Evolutionary conservation across 768 basidiomycete species (phyloP).

Genomic region (Tricholoma saponaceum): DNA sequence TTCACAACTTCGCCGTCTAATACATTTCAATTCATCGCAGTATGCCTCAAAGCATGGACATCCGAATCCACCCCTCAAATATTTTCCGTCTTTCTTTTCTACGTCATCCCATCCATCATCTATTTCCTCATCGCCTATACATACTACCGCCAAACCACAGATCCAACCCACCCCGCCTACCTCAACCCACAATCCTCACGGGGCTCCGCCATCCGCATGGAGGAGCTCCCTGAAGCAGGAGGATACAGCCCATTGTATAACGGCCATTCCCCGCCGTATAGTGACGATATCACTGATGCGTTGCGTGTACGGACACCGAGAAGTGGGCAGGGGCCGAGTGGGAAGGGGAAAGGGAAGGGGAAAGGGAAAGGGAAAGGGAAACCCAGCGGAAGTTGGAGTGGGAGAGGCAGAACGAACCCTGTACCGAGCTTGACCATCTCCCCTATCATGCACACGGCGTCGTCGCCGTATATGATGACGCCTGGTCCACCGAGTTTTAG

Average conservation of each 20-base stretch:
- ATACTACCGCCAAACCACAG: slow-evolving; percentile 36
- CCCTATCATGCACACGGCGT: slow-evolving; percentile 25
- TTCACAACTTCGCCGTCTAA: neutral
- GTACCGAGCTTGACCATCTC: slow-evolving; percentile 19
- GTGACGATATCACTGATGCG: slow-evolving; percentile 1
- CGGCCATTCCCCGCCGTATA: neutral
- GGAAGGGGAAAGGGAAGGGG: neutral
- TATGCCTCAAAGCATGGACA: slow-evolving; percentile 36
- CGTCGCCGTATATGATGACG: slow-evolving; percentile 20
- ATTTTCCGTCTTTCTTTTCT: slow-evolving; percentile 33
- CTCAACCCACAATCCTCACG: slow-evolving; percentile 13
- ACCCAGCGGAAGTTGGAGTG: neutral
- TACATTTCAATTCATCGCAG: slow-evolving; percentile 14
- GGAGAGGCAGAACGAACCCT: neutral
- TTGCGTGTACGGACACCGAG: neutral
- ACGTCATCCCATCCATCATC: slow-evolving; percentile 30
- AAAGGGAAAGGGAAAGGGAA: neutral
- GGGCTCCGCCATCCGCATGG: slow-evolving; percentile 9
- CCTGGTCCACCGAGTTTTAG: slow-evolving; percentile 25
- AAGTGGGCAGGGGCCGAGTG: neutral
- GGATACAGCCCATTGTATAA: slow-evolving; percentile 1
- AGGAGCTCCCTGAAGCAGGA: slow-evolving; percentile 5
- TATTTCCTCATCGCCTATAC: slow-evolving; percentile 33
- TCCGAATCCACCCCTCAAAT: slow-evolving; percentile 33
- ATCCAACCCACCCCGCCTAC: slow-evolving; percentile 33